These are phyloP conservation scores for Dryadomyces sulphureus DNA, from an alignment of 2,329 filamentous ascomycete species.

Conservation along the genomic window DNA sequence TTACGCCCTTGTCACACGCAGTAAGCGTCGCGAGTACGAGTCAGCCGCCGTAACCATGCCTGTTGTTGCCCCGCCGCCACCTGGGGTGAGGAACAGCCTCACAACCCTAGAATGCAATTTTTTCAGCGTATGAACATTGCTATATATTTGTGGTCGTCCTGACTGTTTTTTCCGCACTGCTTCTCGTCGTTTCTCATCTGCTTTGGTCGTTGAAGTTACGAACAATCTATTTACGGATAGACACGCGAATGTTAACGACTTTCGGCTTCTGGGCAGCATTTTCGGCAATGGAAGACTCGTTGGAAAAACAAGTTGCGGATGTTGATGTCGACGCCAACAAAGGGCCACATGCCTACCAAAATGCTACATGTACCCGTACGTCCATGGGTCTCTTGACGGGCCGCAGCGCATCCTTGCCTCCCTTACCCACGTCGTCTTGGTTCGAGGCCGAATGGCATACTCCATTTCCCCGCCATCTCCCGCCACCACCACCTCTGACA, in stretches of 20 bases:
- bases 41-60: neutral
- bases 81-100: neutral
- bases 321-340: neutral
- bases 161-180: neutral
- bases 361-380: too few species aligned
- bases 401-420: neutral
- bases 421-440: neutral
- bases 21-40: neutral
- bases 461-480: conserved; percentile 14
- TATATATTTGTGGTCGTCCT: neutral
- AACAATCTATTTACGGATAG: too few species aligned
- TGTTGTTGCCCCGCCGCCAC: neutral
- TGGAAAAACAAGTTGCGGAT: neutral
- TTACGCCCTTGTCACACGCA: neutral
- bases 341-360: neutral
- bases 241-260: too few species aligned
- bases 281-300: neutral
- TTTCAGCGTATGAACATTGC: neutral
- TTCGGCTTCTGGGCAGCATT: neutral
- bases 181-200: neutral
- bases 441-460: neutral
- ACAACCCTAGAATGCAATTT: neutral
- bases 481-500: conserved; percentile 33
- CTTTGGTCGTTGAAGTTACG: neutral
- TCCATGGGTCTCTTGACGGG: too few species aligned